These are phyloP conservation scores for Globisporangium spiculum DNA, from an alignment of 352 stramenopile species.

Conservation along the genomic window DNA sequence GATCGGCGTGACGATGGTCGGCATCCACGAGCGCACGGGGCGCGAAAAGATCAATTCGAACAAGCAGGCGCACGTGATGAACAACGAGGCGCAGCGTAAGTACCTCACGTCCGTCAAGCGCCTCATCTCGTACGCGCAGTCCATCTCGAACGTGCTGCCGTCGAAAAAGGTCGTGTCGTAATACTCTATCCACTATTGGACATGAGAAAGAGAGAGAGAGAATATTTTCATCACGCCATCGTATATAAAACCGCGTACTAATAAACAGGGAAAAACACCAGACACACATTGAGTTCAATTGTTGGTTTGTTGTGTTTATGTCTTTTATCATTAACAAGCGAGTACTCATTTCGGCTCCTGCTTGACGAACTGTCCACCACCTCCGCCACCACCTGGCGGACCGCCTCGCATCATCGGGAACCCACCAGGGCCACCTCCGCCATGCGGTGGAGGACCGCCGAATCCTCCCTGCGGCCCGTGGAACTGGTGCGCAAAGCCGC, in stretches of 20 bases:
- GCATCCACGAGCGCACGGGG: constrained; percentile 96
- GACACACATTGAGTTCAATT: neutral
- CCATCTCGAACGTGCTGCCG: constrained; percentile 72
- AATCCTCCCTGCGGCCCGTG: constrained; percentile 5
- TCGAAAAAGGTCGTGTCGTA: constrained; percentile 83
- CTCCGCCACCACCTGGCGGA: constrained; percentile 2
- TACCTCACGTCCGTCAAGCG: constrained; percentile 98
- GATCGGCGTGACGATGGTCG: constrained; percentile 99
- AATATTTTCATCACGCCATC: constrained; percentile 1
- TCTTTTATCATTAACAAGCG: neutral
- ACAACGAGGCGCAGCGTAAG: constrained; percentile 98
- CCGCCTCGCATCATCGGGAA: constrained; percentile 16
- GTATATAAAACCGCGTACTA: constrained; percentile 13
- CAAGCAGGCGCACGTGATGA: constrained; percentile 99
- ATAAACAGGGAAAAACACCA: neutral
- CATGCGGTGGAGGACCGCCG: constrained; percentile 18
- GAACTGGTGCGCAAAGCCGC: constrained; percentile 15
- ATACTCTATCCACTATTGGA: neutral
- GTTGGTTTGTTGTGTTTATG: neutral
- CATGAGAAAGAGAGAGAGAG: constrained; percentile 6
- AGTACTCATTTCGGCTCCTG: constrained; percentile 15
- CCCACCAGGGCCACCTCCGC: neutral
- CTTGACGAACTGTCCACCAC: constrained; percentile 9
- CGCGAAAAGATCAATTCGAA: constrained; percentile 95
- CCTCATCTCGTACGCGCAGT: constrained; percentile 97